Base-by-base conservation (phyloP, 139 green algal genomes). In the Chlorella sp. region DNA sequence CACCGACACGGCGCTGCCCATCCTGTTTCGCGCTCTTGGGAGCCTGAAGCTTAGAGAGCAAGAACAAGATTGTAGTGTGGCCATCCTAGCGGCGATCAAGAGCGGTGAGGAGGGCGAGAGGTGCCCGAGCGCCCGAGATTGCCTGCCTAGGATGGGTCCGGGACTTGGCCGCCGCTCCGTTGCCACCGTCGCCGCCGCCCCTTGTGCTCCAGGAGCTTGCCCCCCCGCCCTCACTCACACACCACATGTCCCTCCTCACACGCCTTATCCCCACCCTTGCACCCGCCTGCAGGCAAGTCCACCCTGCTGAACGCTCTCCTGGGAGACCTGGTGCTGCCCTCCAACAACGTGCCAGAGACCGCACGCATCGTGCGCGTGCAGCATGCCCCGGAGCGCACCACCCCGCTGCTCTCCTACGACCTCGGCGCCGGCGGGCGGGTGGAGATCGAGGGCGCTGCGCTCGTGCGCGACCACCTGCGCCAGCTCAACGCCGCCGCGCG, bases 301-400 rank as follows among this genome's bases (percentile, higher is more conserved):
- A 97, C 95, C 4, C 91, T 97, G 77, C 89, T 97, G 60, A 97
- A 97, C 48, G 89, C 94, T 9, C 88, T 97, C 37, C 79, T 95
- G 28, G 93, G 92, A 24, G 57, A 81, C 5, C 90, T 93, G 40
- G 39, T 95, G 19, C 88, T 97, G 73, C 95, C 95, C 24, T 92
- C 94, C 71, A 96, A 94, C 94, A 97, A 97, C 57, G 93, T 96
- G n/a, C 93, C 94, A 24, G 94, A 95, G 87, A 95, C 93, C 2
- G 93, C 93, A 0, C 90, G 92, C 69, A 94, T 96, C 81, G 88
- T 84, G 69, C 80, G 81, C 36, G 93, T 96, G 53, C 85, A 87
- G 1, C 94, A 96, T 79, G 19, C 68, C 19, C 73, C 91, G 1
- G 39, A 16, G 18, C 37, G 24, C 84, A 14, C 42, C 4, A 7